Evolutionary conservation across 2,329 filamentous ascomycete species (phyloP).

Genomic region (Paraconiothyrium sp.): DNA sequence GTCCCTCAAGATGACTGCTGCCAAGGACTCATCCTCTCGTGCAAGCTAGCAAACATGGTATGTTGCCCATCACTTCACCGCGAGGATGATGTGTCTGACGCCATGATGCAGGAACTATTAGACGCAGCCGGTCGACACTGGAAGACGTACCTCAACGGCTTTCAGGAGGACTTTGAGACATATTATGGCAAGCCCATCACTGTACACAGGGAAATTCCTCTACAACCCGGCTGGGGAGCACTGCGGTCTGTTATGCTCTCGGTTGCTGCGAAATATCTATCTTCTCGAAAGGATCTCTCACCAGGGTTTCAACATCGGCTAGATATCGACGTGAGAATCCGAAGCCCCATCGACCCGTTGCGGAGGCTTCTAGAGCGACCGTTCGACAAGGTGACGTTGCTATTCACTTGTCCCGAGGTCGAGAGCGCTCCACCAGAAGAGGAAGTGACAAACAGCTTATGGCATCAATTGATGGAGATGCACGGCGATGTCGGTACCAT

Average conservation of each 20-base stretch:
- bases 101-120: neutral
- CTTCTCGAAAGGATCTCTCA: neutral
- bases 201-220: neutral
- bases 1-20: neutral
- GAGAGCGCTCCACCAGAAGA: neutral
- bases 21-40: neutral
- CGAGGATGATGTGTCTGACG: neutral
- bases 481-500: neutral
- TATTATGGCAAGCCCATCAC: neutral
- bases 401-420: neutral
- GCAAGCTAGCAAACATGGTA: conserved; percentile 1
- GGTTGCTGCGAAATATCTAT: neutral
- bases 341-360: neutral
- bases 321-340: neutral
- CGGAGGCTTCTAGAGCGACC: neutral
- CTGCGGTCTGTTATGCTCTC: neutral
- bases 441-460: neutral
- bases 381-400: neutral
- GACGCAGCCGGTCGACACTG: neutral
- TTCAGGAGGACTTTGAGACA: neutral
- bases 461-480: neutral
- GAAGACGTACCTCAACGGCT: neutral
- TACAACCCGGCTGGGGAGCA: neutral
- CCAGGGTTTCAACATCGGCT: neutral
- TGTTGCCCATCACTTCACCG: too few species aligned